Base-by-base conservation (phyloP, 2,329 filamentous ascomycete species). In the Neoscytalidium dimidiatum region DNA sequence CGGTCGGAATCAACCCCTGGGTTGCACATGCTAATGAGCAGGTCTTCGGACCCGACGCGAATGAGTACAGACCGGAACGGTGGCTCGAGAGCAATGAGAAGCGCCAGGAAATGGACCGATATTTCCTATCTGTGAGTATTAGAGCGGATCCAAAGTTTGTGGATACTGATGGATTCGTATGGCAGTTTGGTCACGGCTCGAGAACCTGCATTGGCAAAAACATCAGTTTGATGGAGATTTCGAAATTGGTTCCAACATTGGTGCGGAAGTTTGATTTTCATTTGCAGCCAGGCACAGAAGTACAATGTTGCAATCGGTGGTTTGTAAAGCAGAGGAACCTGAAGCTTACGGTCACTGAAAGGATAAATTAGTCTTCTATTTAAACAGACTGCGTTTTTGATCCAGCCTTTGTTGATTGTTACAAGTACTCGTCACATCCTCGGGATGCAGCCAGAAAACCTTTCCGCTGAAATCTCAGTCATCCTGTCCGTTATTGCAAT, bases 1-100 rank as follows among this genome's bases (percentile, higher is more conserved):
- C 77, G 64, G 73, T 79, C 9, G 77, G 73, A n/a, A 75, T 73
- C 72, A 78, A 78, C 63, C 73, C 71, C 48, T 78, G 75, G 75
- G 76, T 72, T 29, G 74, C 78, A 71, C 75, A 75, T 71, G 71
- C 72, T n/a, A 68, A 75, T 31, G 68, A 69, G 19, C 70, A 73
- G 8, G 72, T 78, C 44, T 79, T 78, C 49, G 77, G 77, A 2
- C 62, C 66, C 3, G 77, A 79, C 64, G 72, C 72, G 4, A 72
- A 77, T 13, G 71, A 78, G 43, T 79, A 73, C 65, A 67, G 76
- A 0, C 77, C 77, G 0, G 77, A 78, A 66, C 68, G 77, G 8
- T 79, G 77, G 77, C 23, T 66, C 4, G 13, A 46, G 5, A 17
- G 31, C 21, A 46, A 44, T 11, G 46, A 51, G 9, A 11, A 51